Evolutionary conservation across 2,329 filamentous ascomycete genomes (phyloP), one percentile per base, ranked within the genome.

Genomic region (Microsporum canis): DNA sequence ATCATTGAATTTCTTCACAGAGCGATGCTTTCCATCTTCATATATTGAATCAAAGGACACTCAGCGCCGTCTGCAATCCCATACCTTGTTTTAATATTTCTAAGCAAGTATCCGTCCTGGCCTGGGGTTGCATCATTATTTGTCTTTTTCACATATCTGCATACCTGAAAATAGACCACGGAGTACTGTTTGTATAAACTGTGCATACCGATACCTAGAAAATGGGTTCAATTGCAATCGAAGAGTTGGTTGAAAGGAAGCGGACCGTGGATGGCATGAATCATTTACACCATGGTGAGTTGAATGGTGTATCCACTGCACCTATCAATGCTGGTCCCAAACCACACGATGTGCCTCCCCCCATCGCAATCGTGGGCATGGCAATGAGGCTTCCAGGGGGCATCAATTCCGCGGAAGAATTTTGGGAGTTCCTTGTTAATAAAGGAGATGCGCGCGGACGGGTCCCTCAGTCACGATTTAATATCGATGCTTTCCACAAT

Each of bases 391-490:
- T 67, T 5, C 65, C 66, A 3, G 67, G 67, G 3, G 61, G 57
- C 41, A 61, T 67, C 33, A 43, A 29, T 6, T 62, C 60, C 14
- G 61, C 65, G 1, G 61, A 63, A 7, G 49, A 61, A 27, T 57
- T 68, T 12, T 69, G 67, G 67, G 59, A 66, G 2, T 43, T 68
- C 3, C 36, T 68, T 7, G 41, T 57, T 2, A 6, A 5, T 5
- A 58, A 67, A 29, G 41, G 65, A 39, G 45, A 62, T 33, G 58
- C 51, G 8, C 61, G 61, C 12, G 57, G 62, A 33, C 23, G 23
- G 8, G 63, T 65, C 4, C 63, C 65, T 2, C 10, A 59, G 5
- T 59, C 59, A 0, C 63, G 66, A 1, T 68, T 65, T 58, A 66
- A 68, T 23, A 59, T 63, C 34, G 64, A 64, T 38, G 59, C 43